Percentiles rank a stretch among this genome's conserved stretches.
Evolutionary conservation across 2,329 filamentous ascomycete species (phyloP).

Genomic region (Waltergamsia citrina): DNA sequence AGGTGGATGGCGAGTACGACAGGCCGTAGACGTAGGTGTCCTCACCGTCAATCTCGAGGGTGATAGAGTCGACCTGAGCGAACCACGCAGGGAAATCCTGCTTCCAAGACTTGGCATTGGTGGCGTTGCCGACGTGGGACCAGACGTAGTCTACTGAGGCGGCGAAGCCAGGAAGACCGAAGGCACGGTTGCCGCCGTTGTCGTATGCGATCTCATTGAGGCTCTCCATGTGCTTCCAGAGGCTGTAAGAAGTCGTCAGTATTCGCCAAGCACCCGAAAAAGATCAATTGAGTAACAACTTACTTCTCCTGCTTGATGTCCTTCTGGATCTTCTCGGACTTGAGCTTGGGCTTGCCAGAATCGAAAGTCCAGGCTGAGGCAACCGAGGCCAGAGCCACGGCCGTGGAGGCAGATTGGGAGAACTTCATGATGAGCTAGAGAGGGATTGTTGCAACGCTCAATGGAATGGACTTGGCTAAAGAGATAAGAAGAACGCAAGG

Average conservation of each 20-base stretch:
- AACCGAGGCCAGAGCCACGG: background rate
- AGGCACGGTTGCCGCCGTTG: slow-evolving; percentile 43
- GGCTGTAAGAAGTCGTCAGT: slow-evolving; percentile 3
- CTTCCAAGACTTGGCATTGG: slow-evolving; percentile 27
- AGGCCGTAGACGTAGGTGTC: slow-evolving; percentile 15
- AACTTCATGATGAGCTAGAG: slow-evolving; percentile 2
- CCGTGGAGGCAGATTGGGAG: background rate
- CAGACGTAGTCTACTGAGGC: slow-evolving; percentile 40
- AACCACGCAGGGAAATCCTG: slow-evolving; percentile 36
- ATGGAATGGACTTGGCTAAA: no score
- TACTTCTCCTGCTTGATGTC: slow-evolving; percentile 26
- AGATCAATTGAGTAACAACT: background rate
- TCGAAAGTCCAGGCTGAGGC: background rate
- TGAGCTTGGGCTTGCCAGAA: slow-evolving; percentile 9
- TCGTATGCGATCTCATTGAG: slow-evolving; percentile 35
- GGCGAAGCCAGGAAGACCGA: slow-evolving; percentile 37
- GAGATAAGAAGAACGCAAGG: no score
- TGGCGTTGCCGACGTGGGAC: slow-evolving; percentile 27
- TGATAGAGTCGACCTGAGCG: slow-evolving; percentile 22
- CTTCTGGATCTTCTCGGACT: slow-evolving; percentile 27
- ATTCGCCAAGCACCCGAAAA: background rate
- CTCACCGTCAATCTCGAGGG: slow-evolving; percentile 12
- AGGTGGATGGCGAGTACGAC: slow-evolving; percentile 19
- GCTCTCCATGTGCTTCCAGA: slow-evolving; percentile 33
- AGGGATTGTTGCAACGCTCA: no score